phyloP scores from a whole-genome alignment of 2,329 filamentous ascomycete species.

The Malbranchea zuffiana region DNA sequence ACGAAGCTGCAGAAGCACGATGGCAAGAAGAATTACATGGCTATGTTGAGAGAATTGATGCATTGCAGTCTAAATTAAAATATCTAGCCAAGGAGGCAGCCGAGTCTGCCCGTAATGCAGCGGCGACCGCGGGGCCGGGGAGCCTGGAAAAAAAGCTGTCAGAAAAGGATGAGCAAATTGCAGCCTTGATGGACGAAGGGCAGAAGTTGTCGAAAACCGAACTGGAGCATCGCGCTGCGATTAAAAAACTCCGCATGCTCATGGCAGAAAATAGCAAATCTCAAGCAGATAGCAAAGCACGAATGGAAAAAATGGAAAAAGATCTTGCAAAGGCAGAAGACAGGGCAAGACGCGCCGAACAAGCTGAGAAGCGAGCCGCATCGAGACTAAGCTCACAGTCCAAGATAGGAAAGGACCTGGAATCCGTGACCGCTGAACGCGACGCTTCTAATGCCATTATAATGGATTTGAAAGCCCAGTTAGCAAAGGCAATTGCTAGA shows the following conservation, averaged over 20 bases:
- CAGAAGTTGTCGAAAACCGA: constrained; percentile 78
- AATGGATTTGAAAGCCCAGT: constrained; percentile 56
- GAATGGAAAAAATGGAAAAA: constrained; percentile 50
- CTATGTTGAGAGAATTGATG: constrained; percentile 83
- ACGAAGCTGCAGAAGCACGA: constrained; percentile 43
- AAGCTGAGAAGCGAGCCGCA: constrained; percentile 44
- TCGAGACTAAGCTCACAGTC: constrained; percentile 44
- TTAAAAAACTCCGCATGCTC: constrained; percentile 63
- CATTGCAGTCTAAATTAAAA: constrained; percentile 78
- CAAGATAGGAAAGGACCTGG: constrained; percentile 48
- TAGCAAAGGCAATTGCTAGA: constrained; percentile 56
- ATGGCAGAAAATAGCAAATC: constrained; percentile 42
- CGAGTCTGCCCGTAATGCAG: constrained; percentile 60
- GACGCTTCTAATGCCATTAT: constrained; percentile 55
- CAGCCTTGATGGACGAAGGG: constrained; percentile 81
- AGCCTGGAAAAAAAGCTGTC: constrained; percentile 67
- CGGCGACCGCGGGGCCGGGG: constrained; percentile 50
- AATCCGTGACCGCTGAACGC: constrained; percentile 51
- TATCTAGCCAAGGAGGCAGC: constrained; percentile 74
- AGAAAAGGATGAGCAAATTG: constrained; percentile 84
- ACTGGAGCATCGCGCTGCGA: constrained; percentile 67
- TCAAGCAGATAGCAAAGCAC: constrained; percentile 41
- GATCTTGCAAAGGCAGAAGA: constrained; percentile 40
- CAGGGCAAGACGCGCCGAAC: constrained; percentile 50
- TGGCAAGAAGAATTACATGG: constrained; percentile 73